Evolutionary conservation across 805 yeast species (phyloP).

Genomic region (Sugiyamaella smithiae): DNA sequence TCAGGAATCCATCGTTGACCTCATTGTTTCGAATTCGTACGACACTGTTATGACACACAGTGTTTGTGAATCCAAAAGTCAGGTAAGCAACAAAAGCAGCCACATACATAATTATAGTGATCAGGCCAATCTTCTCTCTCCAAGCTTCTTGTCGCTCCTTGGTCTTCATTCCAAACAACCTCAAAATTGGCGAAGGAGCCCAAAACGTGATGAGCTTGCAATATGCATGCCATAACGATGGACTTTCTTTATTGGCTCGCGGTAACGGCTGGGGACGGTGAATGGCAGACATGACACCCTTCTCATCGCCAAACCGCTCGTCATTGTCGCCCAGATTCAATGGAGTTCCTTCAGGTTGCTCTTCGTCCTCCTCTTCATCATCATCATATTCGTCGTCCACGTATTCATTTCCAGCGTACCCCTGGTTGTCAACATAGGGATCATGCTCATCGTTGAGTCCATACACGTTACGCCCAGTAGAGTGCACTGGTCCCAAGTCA

Average conservation of each 20-base stretch:
- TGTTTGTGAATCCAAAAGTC: conserved; percentile 84
- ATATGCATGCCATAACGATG: conserved; percentile 71
- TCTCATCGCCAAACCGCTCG: background rate
- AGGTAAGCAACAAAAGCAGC: conserved; percentile 81
- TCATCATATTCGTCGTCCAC: conserved; percentile 4
- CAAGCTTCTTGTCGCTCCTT: conserved; percentile 89
- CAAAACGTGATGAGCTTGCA: conserved; percentile 83
- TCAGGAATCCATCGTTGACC: conserved; percentile 58
- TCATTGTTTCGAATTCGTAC: conserved; percentile 57
- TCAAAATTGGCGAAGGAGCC: conserved; percentile 78
- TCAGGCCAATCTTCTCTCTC: conserved; percentile 91
- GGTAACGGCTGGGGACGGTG: background rate
- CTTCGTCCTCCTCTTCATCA: background rate
- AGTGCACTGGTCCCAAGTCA: background rate
- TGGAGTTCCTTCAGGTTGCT: conserved; percentile 7
- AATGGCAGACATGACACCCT: background rate
- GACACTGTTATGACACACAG: conserved; percentile 61
- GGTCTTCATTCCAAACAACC: conserved; percentile 71
- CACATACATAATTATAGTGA: conserved; percentile 66
- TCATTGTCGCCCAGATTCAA: background rate
- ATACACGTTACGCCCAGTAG: conserved; percentile 47
- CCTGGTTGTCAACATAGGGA: background rate
- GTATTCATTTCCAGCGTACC: background rate
- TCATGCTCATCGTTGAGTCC: conserved; percentile 58
- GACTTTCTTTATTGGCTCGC: conserved; percentile 4